Evolutionary conservation across 1,284 basidiomycete species (phyloP).

Genomic region (Athelia sp.): DNA sequence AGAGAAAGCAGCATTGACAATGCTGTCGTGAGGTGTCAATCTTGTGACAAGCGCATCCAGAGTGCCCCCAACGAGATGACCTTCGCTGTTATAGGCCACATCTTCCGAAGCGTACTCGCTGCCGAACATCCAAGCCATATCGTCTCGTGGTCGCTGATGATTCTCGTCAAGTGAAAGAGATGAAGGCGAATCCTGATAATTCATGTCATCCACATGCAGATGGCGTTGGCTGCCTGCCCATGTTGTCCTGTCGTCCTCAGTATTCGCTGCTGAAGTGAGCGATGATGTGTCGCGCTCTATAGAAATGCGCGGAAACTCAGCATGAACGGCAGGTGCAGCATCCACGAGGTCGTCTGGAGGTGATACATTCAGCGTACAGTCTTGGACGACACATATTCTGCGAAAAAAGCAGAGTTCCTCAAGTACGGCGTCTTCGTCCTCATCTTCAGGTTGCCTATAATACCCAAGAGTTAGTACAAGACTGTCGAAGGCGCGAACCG

Average conservation of each 20-base stretch:
- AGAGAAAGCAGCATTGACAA: slow-evolving; percentile 81
- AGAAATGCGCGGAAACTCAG: slow-evolving; percentile 12
- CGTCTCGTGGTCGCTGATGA: slow-evolving; percentile 34
- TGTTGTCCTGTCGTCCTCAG: slow-evolving; percentile 49
- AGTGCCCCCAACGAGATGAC: slow-evolving; percentile 87
- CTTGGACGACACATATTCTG: too few species aligned
- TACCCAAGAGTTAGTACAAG: too few species aligned
- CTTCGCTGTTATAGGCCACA: slow-evolving; percentile 89
- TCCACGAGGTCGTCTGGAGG: too few species aligned
- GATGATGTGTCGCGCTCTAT: slow-evolving; percentile 40
- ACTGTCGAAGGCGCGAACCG: too few species aligned
- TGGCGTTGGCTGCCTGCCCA: slow-evolving; percentile 47
- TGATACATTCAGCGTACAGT: too few species aligned
- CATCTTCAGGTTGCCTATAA: too few species aligned
- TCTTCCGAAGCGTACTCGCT: slow-evolving; percentile 78
- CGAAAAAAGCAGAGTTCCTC: too few species aligned
- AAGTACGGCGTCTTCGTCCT: too few species aligned
- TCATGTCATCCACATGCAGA: slow-evolving; percentile 45
- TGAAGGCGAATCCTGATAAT: slow-evolving; percentile 48
- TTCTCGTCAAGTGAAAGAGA: slow-evolving; percentile 23
- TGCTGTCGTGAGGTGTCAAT: slow-evolving; percentile 92
- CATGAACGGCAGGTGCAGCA: too few species aligned
- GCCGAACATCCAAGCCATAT: slow-evolving; percentile 52
- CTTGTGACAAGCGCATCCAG: slow-evolving; percentile 87
- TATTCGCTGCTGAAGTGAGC: slow-evolving; percentile 42